Percentiles rank a stretch among this genome's conserved stretches.
Conservation (phyloP, 768 basidiomycete species). For the Dacryopinax primogenitus region DNA sequence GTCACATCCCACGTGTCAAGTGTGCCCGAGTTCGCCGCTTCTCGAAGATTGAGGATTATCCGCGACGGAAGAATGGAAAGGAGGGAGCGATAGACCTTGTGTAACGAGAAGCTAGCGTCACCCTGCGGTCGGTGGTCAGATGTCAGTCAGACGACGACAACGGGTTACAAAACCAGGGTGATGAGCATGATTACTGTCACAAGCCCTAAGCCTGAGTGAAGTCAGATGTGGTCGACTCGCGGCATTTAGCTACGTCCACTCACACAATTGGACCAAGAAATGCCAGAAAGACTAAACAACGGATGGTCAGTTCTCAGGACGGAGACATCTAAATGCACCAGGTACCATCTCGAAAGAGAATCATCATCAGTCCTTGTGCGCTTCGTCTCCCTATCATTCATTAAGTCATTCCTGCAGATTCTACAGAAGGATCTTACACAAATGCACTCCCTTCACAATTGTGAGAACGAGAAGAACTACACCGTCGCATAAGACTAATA, state of each 20-base stretch:
- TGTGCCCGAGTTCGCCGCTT: not conserved
- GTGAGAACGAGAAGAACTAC: too few species aligned
- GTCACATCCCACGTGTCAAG: not conserved
- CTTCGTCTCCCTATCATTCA: not conserved
- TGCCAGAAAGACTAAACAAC: too few species aligned
- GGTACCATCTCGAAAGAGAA: not conserved
- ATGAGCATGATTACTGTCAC: not conserved
- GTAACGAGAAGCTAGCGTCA: not conserved
- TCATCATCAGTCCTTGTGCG: not conserved
- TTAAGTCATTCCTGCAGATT: not conserved
- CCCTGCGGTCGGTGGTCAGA: too few species aligned
- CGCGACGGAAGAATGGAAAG: not conserved
- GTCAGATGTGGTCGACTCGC: too few species aligned
- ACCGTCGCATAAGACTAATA: too few species aligned
- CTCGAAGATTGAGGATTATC: not conserved
- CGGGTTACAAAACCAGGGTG: too few species aligned
- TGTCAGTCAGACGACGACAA: too few species aligned
- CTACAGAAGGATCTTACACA: not conserved
- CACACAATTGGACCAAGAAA: too few species aligned
- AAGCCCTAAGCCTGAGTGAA: too few species aligned
- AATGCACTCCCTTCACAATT: not conserved
- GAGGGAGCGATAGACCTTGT: not conserved
- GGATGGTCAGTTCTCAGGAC: too few species aligned
- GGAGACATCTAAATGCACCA: too few species aligned
- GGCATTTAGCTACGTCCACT: not conserved